Evolutionary conservation across 75 land plant species (phyloP).

Genomic region (Pseudotsuga menziesii): DNA sequence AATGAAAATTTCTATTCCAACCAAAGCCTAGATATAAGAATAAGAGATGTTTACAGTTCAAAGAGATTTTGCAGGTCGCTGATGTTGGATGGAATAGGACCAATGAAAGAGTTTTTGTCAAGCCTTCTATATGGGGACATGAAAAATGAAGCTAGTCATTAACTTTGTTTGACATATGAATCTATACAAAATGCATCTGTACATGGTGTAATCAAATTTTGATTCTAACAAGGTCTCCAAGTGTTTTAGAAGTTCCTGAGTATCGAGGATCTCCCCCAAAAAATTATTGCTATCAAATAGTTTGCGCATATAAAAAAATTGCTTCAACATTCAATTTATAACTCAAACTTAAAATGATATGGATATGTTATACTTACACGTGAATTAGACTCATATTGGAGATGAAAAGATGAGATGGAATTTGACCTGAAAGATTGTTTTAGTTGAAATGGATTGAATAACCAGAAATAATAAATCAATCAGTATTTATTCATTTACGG

Average conservation of each 20-base stretch:
- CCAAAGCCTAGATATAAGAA: too few relatives aligned
- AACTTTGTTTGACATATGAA: background rate
- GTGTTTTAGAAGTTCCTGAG: background rate
- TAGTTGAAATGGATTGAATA: slow-evolving; percentile 61
- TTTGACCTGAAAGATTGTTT: slow-evolving; percentile 49
- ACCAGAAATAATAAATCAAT: background rate
- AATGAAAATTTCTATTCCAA: too few relatives aligned
- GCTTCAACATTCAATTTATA: background rate
- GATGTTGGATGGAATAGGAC: too few relatives aligned
- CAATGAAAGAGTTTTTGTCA: too few relatives aligned
- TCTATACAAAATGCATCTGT: background rate
- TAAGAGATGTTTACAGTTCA: too few relatives aligned
- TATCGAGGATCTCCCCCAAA: slow-evolving; percentile 8
- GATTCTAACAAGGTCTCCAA: slow-evolving; percentile 11
- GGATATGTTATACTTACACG: slow-evolving; percentile 10
- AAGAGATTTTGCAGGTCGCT: too few relatives aligned
- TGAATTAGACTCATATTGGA: slow-evolving; percentile 30
- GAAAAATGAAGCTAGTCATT: too few relatives aligned
- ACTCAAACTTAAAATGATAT: background rate
- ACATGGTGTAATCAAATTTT: slow-evolving; percentile 12
- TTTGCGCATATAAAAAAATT: slow-evolving; percentile 9
- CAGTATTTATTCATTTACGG: background rate
- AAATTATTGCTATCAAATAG: slow-evolving; percentile 21
- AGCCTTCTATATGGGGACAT: too few relatives aligned
- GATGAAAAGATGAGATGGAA: slow-evolving; percentile 43